Base-by-base conservation (phyloP, 2,329 filamentous ascomycete genomes). In the Cercospora sp. region DNA sequence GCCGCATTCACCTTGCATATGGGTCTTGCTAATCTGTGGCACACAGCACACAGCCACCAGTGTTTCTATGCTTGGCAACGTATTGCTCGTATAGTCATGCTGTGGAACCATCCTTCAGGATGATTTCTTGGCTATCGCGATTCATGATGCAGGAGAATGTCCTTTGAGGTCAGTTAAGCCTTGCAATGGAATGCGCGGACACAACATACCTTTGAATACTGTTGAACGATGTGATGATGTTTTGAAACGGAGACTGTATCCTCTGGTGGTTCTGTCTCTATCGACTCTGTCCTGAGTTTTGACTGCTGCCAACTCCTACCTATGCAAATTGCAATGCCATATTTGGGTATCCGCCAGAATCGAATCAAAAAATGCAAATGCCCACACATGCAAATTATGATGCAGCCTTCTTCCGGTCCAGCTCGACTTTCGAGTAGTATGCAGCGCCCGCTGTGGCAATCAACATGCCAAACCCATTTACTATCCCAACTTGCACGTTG, bases 401-500 rank as follows among this genome's bases (percentile, higher is more conserved):
- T 12, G 65, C 30, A 16, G 62, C 67, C 58, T 65, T 70, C 78
- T 83, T 85, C 73, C 81, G 81, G 72, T 85, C 83, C 33, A 87
- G 77, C 77, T 87, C 86, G 23, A 87, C 84, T 73, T 84, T 85
- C 77, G 83, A 86, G 80, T 88, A 89, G 75, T 84, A 85, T 28
- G 82, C 86, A 5, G 85, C 86, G 45, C 87, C 86, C 7, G 80
- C 70, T 75, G 88, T 81, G n/a, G 86, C 86, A 23, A 88, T 78
- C 30, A 79, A 69, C 83, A 87, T 87, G 55, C 72, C 87, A 12
- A 84, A 71, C 13, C 85, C 86, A 75, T 89, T 89, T 72, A 81
- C 66, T 31, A 67, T 58, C 18, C 72, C 73, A 18, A 79, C 73
- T 26, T 72, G 65, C 18, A 80, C 77, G 55, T 76, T 72, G 74